phyloP scores from a whole-genome alignment of 352 stramenopile genomes.

The Phytophthora melonis region DNA sequence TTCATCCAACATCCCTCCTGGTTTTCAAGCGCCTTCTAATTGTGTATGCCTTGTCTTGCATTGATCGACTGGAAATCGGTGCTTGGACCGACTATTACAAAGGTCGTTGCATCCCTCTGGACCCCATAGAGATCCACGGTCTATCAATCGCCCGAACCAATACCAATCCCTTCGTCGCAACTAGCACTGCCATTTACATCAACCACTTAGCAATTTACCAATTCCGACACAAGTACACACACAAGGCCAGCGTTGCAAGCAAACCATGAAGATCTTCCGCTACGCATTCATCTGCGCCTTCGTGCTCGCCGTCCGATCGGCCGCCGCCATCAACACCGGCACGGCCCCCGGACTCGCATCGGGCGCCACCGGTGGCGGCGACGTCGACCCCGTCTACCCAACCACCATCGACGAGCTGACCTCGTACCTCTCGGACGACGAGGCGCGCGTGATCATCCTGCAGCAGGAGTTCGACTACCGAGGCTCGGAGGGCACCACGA shows the following conservation, averaged over 20 bases:
- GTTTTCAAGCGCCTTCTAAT: no score
- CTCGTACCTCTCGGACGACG: conserved; percentile 33
- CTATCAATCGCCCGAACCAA: no score
- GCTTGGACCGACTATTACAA: no score
- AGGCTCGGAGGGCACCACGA: conserved; percentile 28
- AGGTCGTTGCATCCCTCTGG: no score
- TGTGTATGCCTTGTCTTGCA: no score
- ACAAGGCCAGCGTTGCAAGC: no score
- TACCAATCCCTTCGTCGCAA: no score
- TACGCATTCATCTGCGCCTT: conserved; percentile 19
- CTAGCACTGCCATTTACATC: not conserved
- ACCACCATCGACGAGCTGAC: conserved; percentile 37
- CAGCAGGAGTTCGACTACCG: conserved; percentile 38
- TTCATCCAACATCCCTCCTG: no score
- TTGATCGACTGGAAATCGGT: no score
- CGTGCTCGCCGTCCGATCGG: conserved; percentile 11
- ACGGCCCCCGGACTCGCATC: conserved; percentile 35
- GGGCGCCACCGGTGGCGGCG: conserved; percentile 23
- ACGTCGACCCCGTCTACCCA: conserved; percentile 31
- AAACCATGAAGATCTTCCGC: conserved; percentile 6
- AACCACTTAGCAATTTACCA: not conserved
- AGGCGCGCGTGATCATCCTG: conserved; percentile 39
- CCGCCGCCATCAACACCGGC: conserved; percentile 25
- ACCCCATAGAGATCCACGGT: no score
- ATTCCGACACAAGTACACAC: not conserved